These are phyloP conservation scores for Candida verbasci DNA, from an alignment of 805 yeast species.

Conservation along the genomic window DNA sequence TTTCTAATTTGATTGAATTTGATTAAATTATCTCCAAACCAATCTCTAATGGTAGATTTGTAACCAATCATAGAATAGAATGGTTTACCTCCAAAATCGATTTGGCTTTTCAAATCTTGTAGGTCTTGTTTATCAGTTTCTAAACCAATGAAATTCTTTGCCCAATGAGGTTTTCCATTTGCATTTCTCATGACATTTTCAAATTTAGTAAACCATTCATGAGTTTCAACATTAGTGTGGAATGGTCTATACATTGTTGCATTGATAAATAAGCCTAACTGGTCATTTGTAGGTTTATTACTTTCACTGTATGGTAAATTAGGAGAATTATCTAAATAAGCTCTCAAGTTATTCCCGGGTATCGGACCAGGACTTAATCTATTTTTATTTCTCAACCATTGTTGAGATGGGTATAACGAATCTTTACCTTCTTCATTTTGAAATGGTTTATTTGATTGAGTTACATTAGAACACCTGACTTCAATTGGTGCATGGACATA, in stretches of 20 bases:
- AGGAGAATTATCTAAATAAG: conserved; percentile 80
- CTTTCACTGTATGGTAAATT: conserved; percentile 49
- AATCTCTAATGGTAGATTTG: conserved; percentile 58
- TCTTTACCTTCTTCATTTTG: conserved; percentile 32
- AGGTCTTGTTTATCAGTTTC: conserved; percentile 25
- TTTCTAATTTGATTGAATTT: conserved; percentile 60
- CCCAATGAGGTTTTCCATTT: conserved; percentile 98
- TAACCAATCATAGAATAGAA: conserved; percentile 77
- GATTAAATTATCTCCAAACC: conserved; percentile 74
- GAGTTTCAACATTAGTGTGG: conserved; percentile 63
- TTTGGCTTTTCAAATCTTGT: conserved; percentile 37
- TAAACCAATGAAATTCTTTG: conserved; percentile 81
- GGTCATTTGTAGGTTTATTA: conserved; percentile 55
- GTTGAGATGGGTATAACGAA: conserved; percentile 38
- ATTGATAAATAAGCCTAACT: conserved; percentile 79
- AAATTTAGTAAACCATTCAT: conserved; percentile 78
- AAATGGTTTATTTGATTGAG: conserved; percentile 40
- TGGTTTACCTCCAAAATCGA: conserved; percentile 42
- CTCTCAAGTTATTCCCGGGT: conserved; percentile 78
- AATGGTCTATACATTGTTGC: conserved; percentile 98
- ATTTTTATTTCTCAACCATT: conserved; percentile 51
- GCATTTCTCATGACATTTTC: conserved; percentile 73
- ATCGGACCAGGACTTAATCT: conserved; percentile 68
- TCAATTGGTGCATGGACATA: conserved; percentile 95
- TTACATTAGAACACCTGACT: conserved; percentile 87